Conservation (phyloP, 495 filamentous ascomycete genomes). For the Lentithecium fluviatile region DNA sequence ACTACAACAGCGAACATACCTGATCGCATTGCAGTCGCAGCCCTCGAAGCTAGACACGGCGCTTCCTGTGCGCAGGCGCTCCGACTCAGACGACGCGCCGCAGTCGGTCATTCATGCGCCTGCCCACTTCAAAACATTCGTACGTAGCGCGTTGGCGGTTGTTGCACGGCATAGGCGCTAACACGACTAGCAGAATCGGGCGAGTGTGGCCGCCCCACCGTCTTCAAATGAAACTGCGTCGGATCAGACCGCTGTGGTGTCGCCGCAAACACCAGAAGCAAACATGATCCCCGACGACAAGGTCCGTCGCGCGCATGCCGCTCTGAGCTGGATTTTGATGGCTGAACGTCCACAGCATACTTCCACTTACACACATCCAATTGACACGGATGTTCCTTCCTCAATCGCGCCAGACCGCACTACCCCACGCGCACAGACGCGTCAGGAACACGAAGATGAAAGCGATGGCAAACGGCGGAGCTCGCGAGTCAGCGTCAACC, state of each 20-base stretch:
- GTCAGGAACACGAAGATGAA: constrained; percentile 60
- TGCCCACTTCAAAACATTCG: constrained; percentile 73
- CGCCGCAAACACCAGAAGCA: constrained; percentile 33
- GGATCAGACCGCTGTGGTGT: constrained; percentile 39
- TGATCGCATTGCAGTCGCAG: constrained; percentile 42
- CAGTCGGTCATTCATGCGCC: constrained; percentile 88
- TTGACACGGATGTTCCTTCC: constrained; percentile 62
- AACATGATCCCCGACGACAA: constrained; percentile 35
- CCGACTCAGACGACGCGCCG: constrained; percentile 67
- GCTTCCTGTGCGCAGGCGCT: constrained; percentile 52
- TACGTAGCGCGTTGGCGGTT: constrained; percentile 49
- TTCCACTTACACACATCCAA: constrained; percentile 33
- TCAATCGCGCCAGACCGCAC: constrained; percentile 64
- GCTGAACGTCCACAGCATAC: constrained; percentile 23
- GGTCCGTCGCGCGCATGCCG: constrained; percentile 28
- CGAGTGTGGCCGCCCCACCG: background rate
- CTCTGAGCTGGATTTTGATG: constrained; percentile 3
- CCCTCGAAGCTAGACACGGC: constrained; percentile 62
- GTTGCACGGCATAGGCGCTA: constrained; percentile 26
- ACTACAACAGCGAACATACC: constrained; percentile 5
- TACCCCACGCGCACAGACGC: constrained; percentile 80
- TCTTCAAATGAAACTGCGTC: constrained; percentile 29
- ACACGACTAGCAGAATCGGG: constrained; percentile 22
- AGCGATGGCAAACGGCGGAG: constrained; percentile 47
- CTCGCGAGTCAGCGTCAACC: constrained; percentile 46